Evolutionary conservation across 2,329 filamentous ascomycete species (phyloP), one percentile per base, ranked within the genome.

Genomic region (Chrysoporthe austroafricana): DNA sequence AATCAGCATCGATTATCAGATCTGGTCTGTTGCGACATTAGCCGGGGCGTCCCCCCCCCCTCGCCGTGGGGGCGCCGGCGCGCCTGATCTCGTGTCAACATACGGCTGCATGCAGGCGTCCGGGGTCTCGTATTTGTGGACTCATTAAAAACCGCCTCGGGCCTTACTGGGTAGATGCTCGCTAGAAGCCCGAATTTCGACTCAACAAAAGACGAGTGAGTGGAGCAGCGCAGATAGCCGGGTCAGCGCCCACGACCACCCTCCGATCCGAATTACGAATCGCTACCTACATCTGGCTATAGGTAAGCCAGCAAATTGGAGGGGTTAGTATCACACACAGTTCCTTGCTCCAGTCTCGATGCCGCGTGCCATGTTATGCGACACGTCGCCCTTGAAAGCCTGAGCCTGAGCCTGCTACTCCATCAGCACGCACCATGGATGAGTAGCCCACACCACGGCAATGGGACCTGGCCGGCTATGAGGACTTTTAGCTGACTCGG

Each of bases 1-100:
- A 54, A 54, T 13, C 50, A 54, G 21, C 32, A 54, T 54, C 50
- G 50, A 21, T 16, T 54, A 32, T 54, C 50, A 32, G 50, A 54
- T 54, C n/a, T 21, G 48, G 48, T 5, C 48, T 13, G 48, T 21
- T 54, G 50, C 50, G 50, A 54, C 50, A 11, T 26, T 32, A 13
- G 26, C 26, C 50, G 14, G 50, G 50, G 26, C 14, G 3, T 52
- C 21, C 48, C 21, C 21, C 14, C 21, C 21, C 9, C 18, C n/a
- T 8, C 6, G 9, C n/a, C n/a, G 1, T 26, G 4, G 11, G 14
- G 11, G 21, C 21, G 21, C 9, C 9, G n/a, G 48, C 26, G 26
- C 26, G 26, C 26, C 26, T 26, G 9, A 39, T 32, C 32, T 4
- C 50, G 32, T 32, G 11, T 34, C 50, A 14, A 13, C n/a, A 13